Conservation (phyloP, 768 basidiomycete species). For the Asterophora parasitica region DNA sequence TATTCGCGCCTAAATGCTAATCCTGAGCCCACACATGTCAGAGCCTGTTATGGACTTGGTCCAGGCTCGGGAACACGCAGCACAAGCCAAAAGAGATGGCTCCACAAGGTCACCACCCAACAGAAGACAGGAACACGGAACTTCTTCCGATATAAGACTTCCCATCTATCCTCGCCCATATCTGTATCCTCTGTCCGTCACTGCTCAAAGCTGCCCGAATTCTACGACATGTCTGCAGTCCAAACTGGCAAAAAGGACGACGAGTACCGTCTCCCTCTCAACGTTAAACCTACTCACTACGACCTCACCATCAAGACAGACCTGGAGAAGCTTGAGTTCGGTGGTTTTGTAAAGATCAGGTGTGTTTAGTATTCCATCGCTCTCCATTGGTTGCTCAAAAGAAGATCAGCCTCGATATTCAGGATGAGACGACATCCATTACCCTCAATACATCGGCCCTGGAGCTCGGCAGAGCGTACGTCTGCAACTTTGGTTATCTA, state of each 20-base stretch:
- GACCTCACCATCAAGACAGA: constrained; percentile 79
- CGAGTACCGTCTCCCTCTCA: constrained; percentile 59
- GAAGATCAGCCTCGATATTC: constrained; percentile 54
- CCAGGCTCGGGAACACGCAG: constrained; percentile 1
- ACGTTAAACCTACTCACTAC: constrained; percentile 72
- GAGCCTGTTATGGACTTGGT: neutral
- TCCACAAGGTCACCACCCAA: constrained; percentile 14
- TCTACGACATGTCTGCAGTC: constrained; percentile 22
- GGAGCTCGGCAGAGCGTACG: constrained; percentile 49
- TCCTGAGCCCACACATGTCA: neutral
- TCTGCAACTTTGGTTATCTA: constrained; percentile 4
- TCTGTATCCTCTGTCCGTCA: constrained; percentile 11
- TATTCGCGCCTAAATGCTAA: neutral
- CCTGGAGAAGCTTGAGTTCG: constrained; percentile 68
- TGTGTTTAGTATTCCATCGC: constrained; percentile 23
- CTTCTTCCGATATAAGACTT: constrained; percentile 15
- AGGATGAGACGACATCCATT: constrained; percentile 53
- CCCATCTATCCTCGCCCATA: constrained; percentile 13
- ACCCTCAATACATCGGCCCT: constrained; percentile 64
- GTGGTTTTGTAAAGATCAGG: constrained; percentile 74
- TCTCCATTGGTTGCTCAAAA: neutral
- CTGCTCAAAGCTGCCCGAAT: constrained; percentile 15
- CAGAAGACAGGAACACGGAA: constrained; percentile 9
- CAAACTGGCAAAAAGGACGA: constrained; percentile 19
- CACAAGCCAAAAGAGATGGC: constrained; percentile 9